Base-by-base conservation (phyloP, 495 filamentous ascomycete species). In the Penicillium coffeae region DNA sequence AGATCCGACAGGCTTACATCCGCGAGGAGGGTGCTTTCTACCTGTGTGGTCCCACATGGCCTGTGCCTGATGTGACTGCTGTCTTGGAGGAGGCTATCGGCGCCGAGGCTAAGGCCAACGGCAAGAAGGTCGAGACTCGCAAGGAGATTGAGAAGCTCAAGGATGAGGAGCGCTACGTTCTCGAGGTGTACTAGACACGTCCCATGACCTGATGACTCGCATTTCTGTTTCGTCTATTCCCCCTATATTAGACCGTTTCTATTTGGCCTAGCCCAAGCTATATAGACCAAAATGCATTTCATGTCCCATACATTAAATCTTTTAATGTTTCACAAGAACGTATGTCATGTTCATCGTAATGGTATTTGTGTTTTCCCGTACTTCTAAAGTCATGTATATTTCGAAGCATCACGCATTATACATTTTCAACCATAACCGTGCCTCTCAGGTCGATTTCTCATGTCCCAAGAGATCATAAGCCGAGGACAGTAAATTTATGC, bases 121-220 rank as follows among this genome's bases (percentile, higher is more conserved):
- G 84, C 21, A 86, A 83, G 74, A 96, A 89, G 82, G 79, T 93
- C 34, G 90, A 95, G 58, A 74, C 84, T n/a, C 77, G 74, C 55
- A 93, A 90, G 79, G 92, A 95, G 79, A 95, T 97, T 66, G 92
- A 98, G 73, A 81, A 84, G 73, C 71, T 97, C 52, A 98, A 98
- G 85, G 93, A 98, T 68, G 83, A 87, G 51, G 80, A 84, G 57
- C 81, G 92, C 62, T 98, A 97, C 72, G 92, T 98, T 50, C 74
- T 98, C 38, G 93, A 98, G 77, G 93, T 96, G 16, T 95, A 96
- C 67, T 95, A 89, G 52, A 50, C 34, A 30, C 8, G 25, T 37
- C 33, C 21, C 34, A 52, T 50, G 51, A 58, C 22, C 42, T 52
- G 42, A 62, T 38, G 57, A 58, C 45, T 48, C 22, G 47, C 48